Evolutionary conservation across 441 rosid genomes (phyloP).

Genomic region (Bocquillonia castaneifolia): DNA sequence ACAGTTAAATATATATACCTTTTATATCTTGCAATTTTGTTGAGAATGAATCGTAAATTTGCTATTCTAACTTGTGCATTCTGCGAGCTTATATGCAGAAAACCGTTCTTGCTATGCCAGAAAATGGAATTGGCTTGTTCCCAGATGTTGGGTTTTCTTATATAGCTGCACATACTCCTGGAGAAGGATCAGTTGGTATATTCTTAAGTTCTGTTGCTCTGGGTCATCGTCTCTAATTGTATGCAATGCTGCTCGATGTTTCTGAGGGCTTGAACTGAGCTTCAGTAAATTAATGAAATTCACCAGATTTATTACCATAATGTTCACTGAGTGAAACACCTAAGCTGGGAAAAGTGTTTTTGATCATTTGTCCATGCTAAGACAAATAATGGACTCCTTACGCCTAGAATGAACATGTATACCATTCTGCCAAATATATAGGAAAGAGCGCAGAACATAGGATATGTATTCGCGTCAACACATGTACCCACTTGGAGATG

Average conservation of each 20-base stretch:
- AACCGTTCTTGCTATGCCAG: constrained; percentile 94
- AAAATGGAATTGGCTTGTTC: constrained; percentile 90
- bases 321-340: neutral
- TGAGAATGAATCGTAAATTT: neutral
- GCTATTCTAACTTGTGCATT: constrained; percentile 11
- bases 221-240: neutral
- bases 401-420: neutral
- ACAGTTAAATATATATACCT: constrained; percentile 5
- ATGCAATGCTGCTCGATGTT: constrained; percentile 2
- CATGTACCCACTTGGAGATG: no score
- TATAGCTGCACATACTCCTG: constrained; percentile 81
- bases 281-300: neutral
- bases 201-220: neutral
- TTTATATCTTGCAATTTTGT: constrained; percentile 2
- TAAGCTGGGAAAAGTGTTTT: neutral
- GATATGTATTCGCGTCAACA: neutral
- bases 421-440: neutral
- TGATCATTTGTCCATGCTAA: no score
- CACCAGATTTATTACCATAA: neutral
- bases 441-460: neutral
- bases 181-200: constrained; percentile 84
- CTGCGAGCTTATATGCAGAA: constrained; percentile 37
- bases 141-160: constrained; percentile 93
- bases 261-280: neutral
- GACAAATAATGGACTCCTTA: neutral